A percentile compares a stretch with the other conserved stretches of the same genome.
phyloP scores from a whole-genome alignment of 495 filamentous ascomycete species.

The Neurospora sp. region DNA sequence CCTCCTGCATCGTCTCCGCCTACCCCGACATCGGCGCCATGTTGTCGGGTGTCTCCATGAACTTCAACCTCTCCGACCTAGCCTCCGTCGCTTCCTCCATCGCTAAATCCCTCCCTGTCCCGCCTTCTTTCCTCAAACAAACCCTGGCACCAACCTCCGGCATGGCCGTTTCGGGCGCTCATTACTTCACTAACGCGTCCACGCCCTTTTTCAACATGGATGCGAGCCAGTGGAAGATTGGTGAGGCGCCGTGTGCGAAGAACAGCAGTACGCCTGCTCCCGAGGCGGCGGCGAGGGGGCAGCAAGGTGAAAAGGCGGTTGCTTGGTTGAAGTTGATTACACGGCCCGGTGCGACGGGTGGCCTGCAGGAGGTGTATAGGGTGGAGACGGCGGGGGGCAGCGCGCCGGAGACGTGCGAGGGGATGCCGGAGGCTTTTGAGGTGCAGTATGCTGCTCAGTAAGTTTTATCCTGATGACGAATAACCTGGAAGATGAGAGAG shows the following conservation, averaged over 20 bases:
- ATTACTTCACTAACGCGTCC: conserved; percentile 60
- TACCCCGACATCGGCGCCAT: conserved; percentile 51
- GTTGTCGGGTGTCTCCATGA: conserved; percentile 45
- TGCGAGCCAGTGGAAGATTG: conserved; percentile 36
- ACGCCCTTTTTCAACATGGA: conserved; percentile 75
- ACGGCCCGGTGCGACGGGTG: conserved; percentile 42
- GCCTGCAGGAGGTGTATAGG: conserved; percentile 70
- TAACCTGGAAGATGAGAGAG: too few relatives aligned
- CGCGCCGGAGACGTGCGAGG: conserved; percentile 65
- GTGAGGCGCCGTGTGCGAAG: conserved; percentile 55
- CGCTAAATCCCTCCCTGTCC: conserved; percentile 1
- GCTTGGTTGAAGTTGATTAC: conserved; percentile 57
- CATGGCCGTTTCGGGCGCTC: conserved; percentile 58
- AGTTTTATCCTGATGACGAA: conserved; percentile 20
- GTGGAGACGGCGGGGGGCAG: conserved; percentile 75
- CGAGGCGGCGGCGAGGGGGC: conserved; percentile 38
- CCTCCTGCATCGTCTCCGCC: conserved; percentile 62
- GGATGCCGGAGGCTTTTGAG: conserved; percentile 49
- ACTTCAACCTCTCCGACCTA: conserved; percentile 36
- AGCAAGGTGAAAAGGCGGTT: conserved; percentile 49
- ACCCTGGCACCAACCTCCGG: conserved; percentile 40
- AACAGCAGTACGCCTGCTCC: conserved; percentile 47
- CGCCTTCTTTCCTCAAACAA: neutral
- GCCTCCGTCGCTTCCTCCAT: conserved; percentile 17
- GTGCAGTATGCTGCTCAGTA: conserved; percentile 82